phyloP scores from a whole-genome alignment of 305 asterid genomes.

The Fraxinus dipetala region DNA sequence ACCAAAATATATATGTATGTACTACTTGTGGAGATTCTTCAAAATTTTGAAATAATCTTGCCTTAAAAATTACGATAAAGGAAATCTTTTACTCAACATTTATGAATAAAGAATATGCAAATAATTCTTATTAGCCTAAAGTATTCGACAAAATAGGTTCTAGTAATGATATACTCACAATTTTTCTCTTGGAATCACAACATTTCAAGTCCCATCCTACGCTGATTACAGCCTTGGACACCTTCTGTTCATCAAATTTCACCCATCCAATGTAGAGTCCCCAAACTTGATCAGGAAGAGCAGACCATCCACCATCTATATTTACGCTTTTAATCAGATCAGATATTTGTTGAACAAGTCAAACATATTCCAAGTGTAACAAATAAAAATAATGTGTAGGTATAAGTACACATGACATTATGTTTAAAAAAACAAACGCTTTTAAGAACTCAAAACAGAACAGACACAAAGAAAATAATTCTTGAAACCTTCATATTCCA shows the following conservation, averaged over 20 bases:
- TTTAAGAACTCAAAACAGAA: background rate
- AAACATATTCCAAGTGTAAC: background rate
- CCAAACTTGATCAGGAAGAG: constrained; percentile 68
- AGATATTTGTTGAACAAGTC: background rate
- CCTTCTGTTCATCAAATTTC: constrained; percentile 39
- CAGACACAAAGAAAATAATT: background rate
- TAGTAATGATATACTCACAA: constrained; percentile 44
- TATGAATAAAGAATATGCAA: background rate
- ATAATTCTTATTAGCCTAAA: background rate
- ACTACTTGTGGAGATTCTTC: background rate
- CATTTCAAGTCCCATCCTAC: constrained; percentile 52
- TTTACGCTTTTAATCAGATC: constrained; percentile 1
- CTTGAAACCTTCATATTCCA: constrained; percentile 51
- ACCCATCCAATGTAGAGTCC: constrained; percentile 85
- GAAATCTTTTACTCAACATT: background rate
- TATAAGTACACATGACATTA: background rate
- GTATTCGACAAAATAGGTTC: background rate
- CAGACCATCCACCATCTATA: constrained; percentile 46
- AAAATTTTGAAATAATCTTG: background rate
- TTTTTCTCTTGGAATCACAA: constrained; percentile 43
- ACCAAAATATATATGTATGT: background rate
- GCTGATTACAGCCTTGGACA: constrained; percentile 58
- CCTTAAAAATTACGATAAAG: background rate
- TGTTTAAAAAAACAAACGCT: constrained; percentile 3
- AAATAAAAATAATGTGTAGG: background rate